Percentiles rank a stretch among this genome's conserved stretches.
Evolutionary conservation across 2,329 filamentous ascomycete species (phyloP).

Genomic region (Didymella exigua): DNA sequence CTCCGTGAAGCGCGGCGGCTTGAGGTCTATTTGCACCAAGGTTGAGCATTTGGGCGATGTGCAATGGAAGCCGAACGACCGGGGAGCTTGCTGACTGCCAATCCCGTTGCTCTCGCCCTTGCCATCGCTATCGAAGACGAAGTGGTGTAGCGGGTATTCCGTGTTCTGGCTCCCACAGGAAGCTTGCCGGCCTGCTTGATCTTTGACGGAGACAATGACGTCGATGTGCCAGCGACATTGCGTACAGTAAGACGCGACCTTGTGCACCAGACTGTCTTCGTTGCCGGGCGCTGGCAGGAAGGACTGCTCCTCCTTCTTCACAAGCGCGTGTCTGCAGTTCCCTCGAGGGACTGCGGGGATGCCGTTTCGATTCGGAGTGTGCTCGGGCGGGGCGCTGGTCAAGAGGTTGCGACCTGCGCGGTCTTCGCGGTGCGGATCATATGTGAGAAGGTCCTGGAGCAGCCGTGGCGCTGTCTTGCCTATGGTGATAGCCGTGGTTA

Average conservation of each 20-base stretch:
- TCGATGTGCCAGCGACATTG: conserved; percentile 68
- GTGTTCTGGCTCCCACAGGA: conserved; percentile 53
- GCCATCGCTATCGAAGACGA: conserved; percentile 46
- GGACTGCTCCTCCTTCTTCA: conserved; percentile 62
- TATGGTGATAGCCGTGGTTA: conserved; percentile 42
- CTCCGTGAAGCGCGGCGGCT: conserved; percentile 57
- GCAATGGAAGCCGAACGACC: conserved; percentile 59
- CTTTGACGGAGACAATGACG: conserved; percentile 59
- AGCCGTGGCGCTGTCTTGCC: conserved; percentile 59
- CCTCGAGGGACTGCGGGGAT: conserved; percentile 43
- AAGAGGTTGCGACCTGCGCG: conserved; percentile 60
- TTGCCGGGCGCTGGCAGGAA: conserved; percentile 52
- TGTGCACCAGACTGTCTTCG: conserved; percentile 53
- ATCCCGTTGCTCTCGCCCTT: conserved; percentile 16
- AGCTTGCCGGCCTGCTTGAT: conserved; percentile 42
- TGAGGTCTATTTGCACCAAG: conserved; percentile 58
- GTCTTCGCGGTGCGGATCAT: conserved; percentile 57
- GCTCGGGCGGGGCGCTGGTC: conserved; percentile 62
- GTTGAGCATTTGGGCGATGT: conserved; percentile 63
- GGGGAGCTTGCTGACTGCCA: conserved; percentile 26
- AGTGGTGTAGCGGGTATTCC: conserved; percentile 66
- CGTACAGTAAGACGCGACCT: conserved; percentile 65
- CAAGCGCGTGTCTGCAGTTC: conserved; percentile 66
- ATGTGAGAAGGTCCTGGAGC: conserved; percentile 58
- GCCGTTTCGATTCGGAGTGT: conserved; percentile 46